Conservation (phyloP, 1,284 basidiomycete genomes). For the Marasmius sp. region DNA sequence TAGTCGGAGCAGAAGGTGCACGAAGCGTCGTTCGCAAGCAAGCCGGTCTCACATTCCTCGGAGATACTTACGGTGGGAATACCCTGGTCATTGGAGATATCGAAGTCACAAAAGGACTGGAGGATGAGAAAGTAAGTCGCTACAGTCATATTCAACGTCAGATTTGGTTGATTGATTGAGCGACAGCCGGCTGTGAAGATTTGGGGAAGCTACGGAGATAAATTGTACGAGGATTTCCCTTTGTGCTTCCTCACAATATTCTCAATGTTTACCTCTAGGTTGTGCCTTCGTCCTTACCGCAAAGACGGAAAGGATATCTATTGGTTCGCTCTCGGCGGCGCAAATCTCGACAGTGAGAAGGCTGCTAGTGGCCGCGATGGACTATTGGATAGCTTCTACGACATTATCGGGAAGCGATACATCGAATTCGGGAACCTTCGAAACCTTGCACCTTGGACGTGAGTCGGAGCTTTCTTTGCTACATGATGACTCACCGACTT, state of each 20-base stretch:
- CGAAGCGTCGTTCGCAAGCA: conserved; percentile 31
- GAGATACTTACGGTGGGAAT: conserved; percentile 24
- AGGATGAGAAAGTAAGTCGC: too few species aligned
- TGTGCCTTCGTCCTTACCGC: background rate
- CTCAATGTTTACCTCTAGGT: background rate
- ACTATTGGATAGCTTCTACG: conserved; percentile 28
- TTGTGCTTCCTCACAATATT: background rate
- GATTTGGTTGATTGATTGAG: too few species aligned
- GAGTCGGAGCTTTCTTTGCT: background rate
- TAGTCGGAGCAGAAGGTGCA: conserved; percentile 41
- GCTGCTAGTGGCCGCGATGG: conserved; percentile 26
- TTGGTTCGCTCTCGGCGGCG: conserved; percentile 21
- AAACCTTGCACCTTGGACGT: conserved; percentile 3
- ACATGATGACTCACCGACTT: background rate
- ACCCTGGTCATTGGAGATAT: conserved; percentile 25
- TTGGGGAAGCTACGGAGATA: background rate
- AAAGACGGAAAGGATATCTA: background rate
- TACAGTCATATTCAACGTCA: too few species aligned
- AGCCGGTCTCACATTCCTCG: conserved; percentile 29
- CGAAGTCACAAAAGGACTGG: conserved; percentile 7
- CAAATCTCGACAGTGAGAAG: conserved; percentile 26
- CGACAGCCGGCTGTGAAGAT: background rate
- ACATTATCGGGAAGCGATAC: conserved; percentile 26
- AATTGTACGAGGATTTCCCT: background rate
- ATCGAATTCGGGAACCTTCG: conserved; percentile 5